phyloP scores from a whole-genome alignment of 2,329 filamentous ascomycete genomes.

The Helotiales sp. region DNA sequence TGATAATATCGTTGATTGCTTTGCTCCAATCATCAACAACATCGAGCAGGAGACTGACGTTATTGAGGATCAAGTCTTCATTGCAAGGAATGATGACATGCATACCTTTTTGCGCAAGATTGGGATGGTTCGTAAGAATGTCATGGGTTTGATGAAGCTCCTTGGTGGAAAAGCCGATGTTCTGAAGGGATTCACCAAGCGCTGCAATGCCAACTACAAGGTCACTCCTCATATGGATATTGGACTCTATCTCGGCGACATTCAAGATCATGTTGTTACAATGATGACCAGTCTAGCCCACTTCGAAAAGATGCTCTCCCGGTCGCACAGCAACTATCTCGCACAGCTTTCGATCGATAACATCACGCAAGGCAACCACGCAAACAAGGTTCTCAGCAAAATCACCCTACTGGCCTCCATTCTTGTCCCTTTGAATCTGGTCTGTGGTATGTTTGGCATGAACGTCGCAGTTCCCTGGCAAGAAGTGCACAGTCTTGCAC shows the following conservation, averaged over 20 bases:
- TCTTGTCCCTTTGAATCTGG: conserved; percentile 91
- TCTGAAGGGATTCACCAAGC: conserved; percentile 94
- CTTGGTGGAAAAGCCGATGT: conserved; percentile 98
- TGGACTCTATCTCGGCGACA: conserved; percentile 92
- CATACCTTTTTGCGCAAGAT: conserved; percentile 84
- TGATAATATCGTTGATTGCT: conserved; percentile 96
- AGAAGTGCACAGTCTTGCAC: conserved; percentile 44
- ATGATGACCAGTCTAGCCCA: conserved; percentile 97
- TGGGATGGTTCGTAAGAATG: conserved; percentile 88
- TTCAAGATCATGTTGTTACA: conserved; percentile 98
- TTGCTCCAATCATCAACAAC: conserved; percentile 83
- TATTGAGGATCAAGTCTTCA: conserved; percentile 95
- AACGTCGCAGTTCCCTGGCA: conserved; percentile 74
- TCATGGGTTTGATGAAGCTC: conserved; percentile 89
- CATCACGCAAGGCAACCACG: conserved; percentile 82
- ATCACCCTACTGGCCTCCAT: conserved; percentile 94
- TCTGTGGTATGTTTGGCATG: conserved; percentile 72
- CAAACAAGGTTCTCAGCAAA: conserved; percentile 89
- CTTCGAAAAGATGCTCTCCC: conserved; percentile 95
- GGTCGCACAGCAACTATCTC: conserved; percentile 93
- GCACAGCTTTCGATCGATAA: conserved; percentile 92
- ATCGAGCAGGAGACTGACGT: conserved; percentile 87
- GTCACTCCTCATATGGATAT: conserved; percentile 96
- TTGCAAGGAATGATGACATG: conserved; percentile 87
- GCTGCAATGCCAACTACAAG: conserved; percentile 96